These are phyloP conservation scores for Echeveria elegans DNA, from an alignment of 164 flowering plant genomes.

Conservation along the genomic window DNA sequence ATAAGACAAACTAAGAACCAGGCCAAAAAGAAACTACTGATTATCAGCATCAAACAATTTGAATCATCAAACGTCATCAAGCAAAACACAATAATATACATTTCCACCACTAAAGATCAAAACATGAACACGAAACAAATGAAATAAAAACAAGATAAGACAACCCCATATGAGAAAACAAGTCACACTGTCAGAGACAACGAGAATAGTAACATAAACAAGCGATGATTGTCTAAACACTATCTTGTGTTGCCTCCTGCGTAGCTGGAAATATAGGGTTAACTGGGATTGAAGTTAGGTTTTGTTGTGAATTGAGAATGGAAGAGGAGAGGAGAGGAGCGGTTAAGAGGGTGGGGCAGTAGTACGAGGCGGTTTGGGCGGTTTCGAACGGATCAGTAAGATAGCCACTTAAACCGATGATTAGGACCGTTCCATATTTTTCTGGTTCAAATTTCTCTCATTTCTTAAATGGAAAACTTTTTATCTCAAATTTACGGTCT, in stretches of 20 bases:
- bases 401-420: background rate
- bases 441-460: too few species aligned
- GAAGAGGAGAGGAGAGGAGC: background rate
- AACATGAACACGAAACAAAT: background rate
- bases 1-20: background rate
- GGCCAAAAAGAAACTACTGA: background rate
- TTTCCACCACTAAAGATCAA: background rate
- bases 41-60: too few species aligned
- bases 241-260: background rate
- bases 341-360: background rate
- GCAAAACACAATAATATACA: background rate
- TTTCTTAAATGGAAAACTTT: too few species aligned
- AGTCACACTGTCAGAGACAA: background rate
- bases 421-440: background rate
- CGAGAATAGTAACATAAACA: background rate
- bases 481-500: too few species aligned
- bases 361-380: slow-evolving; percentile 3
- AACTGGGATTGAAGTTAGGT: background rate
- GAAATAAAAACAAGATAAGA: background rate
- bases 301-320: background rate
- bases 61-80: background rate
- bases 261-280: background rate
- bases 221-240: background rate
- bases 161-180: background rate
- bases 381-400: background rate